Conservation (phyloP, 495 filamentous ascomycete species). For the Trichoderma erinaceum region DNA sequence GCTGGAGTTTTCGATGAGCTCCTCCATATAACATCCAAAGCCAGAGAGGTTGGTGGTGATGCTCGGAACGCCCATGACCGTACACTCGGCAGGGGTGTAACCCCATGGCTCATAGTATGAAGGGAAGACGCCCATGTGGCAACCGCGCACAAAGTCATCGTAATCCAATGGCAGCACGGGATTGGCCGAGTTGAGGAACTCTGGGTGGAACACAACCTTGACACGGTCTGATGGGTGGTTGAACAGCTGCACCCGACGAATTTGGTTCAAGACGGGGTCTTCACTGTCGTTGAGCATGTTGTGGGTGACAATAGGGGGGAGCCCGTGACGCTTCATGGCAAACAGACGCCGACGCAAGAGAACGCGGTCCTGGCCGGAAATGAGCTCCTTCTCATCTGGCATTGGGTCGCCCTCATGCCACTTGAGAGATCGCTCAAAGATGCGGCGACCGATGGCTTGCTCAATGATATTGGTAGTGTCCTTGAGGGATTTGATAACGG, state of each 20-base stretch:
- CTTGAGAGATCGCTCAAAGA: conserved; percentile 85
- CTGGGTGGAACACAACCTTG: conserved; percentile 96
- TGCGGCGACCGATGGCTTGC: conserved; percentile 79
- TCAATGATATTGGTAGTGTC: conserved; percentile 91
- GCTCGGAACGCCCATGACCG: conserved; percentile 97
- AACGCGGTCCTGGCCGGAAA: conserved; percentile 85
- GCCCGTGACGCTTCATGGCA: conserved; percentile 84
- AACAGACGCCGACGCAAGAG: conserved; percentile 87
- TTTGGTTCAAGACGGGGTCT: conserved; percentile 93
- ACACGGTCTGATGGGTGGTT: conserved; percentile 92
- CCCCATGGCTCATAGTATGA: conserved; percentile 99
- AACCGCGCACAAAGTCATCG: conserved; percentile 96
- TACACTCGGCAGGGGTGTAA: conserved; percentile 97
- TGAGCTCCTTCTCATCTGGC: conserved; percentile 92
- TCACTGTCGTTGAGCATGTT: conserved; percentile 95
- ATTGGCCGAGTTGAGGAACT: conserved; percentile 93
- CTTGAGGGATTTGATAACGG: conserved; percentile 89
- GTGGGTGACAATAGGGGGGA: conserved; percentile 97
- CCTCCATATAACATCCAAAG: conserved; percentile 99
- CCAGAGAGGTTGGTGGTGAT: conserved; percentile 98
- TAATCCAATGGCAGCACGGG: conserved; percentile 94
- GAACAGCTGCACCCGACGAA: conserved; percentile 92
- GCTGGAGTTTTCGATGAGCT: conserved; percentile 92
- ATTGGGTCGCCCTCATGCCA: conserved; percentile 92
- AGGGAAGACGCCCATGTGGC: conserved; percentile 88